These are phyloP conservation scores for Tetraselmis striata DNA, from an alignment of 139 green algal species.

Conservation along the genomic window DNA sequence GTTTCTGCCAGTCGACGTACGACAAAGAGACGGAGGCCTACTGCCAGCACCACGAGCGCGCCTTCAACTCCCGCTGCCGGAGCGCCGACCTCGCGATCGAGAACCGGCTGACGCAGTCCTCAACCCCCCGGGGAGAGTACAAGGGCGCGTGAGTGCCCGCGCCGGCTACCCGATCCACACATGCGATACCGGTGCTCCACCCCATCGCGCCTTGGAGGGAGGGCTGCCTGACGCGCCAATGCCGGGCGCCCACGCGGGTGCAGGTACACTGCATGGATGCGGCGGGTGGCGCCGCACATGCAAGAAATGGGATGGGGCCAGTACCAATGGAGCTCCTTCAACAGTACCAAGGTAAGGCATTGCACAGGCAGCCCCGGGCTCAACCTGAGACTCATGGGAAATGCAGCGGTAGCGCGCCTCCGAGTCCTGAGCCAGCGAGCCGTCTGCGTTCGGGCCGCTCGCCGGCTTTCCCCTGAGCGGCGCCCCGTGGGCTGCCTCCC, in stretches of 20 bases:
- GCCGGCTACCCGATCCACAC: not conserved
- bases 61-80: not conserved
- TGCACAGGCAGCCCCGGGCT: not conserved
- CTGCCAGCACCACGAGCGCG: not conserved
- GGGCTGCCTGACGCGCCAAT: too few species aligned
- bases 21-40: not conserved
- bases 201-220: not conserved
- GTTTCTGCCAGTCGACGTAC: not conserved
- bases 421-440: too few species aligned
- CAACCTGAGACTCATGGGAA: too few species aligned
- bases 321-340: not conserved
- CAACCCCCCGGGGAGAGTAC: not conserved
- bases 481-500: not conserved
- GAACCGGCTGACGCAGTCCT: not conserved
- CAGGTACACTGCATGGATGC: not conserved
- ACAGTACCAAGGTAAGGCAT: not conserved
- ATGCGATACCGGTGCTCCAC: not conserved
- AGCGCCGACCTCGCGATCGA: not conserved
- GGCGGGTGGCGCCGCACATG: not conserved
- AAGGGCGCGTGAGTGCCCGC: not conserved
- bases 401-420: too few species aligned
- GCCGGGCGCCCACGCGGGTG: too few species aligned
- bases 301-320: not conserved
- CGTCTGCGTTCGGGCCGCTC: too few species aligned
- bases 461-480: not conserved